Base-by-base conservation (phyloP, 345 rosid genomes). In the Luvunga scandens region DNA sequence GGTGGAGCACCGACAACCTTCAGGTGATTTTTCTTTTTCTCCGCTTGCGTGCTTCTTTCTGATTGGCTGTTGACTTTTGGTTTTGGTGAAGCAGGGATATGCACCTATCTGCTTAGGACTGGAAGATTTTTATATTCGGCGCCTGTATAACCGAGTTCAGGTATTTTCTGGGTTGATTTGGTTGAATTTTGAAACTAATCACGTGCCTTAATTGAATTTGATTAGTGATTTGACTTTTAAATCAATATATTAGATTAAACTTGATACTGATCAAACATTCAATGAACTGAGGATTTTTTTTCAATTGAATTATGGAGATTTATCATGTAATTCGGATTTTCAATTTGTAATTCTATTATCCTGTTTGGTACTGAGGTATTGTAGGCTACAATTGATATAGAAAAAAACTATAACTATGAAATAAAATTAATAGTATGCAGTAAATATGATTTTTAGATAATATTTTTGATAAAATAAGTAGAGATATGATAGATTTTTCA, bases 51-150 rank as follows among this genome's bases (percentile, higher is more conserved):
- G 8, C 9, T 31, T 24, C 53, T 18, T 62, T 12, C 24, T 63
- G 9, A 1, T 39, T 39, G 31, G 24, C 14, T 34, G 7, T 0
- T 75, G 72, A 67, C 65, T 14, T 36, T 70, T 30, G 60, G 19
- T 24, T 80, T 10, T 63, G 66, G 18, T 55, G 62, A 55, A 31
- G 34, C 69, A 95, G 92, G 99, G 98, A 16, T 94, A 96, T 69
- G 95, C 98, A 2, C 97, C 98, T 71, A 94, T 96, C 89, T 94
- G 97, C 73, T 79, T 92, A 72, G 97, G 97, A 4, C 93, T 83
- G 3, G 99, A 96, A 81, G 98, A 94, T 85, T 96, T 96, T 88
- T 92, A 96, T 81, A 86, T 82, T 75, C 89, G 99, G 1, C 92
- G 99, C 38, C 84, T 92, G 70, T 96, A 89, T 84, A 92, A 81